Conservation (phyloP, 192 early-diverging fungal genomes). For the Entomortierella chlamydospora region DNA sequence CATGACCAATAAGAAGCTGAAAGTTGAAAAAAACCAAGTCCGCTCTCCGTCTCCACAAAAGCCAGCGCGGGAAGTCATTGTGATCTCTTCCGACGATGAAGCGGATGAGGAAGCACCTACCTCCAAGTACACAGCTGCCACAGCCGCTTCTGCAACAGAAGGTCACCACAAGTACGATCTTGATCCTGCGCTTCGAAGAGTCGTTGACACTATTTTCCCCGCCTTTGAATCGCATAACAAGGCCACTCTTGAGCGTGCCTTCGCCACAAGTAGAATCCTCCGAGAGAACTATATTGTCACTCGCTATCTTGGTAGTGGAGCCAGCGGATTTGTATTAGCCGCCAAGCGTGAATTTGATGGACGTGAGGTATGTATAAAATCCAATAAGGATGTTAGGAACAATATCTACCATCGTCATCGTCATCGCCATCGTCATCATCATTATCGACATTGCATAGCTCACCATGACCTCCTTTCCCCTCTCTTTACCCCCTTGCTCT, state of each 20-base stretch:
- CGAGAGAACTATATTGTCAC: slow-evolving; percentile 39
- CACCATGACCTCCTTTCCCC: neutral
- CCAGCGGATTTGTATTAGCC: slow-evolving; percentile 28
- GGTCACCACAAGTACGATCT: slow-evolving; percentile 22
- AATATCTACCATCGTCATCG: too few relatives aligned
- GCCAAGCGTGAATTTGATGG: slow-evolving; percentile 34
- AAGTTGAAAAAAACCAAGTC: neutral
- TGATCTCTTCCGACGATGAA: slow-evolving; percentile 34
- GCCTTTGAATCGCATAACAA: slow-evolving; percentile 25
- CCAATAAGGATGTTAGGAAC: too few relatives aligned
- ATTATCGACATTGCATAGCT: neutral
- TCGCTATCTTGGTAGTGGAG: slow-evolving; percentile 33
- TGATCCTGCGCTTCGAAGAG: slow-evolving; percentile 17
- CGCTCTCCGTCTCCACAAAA: neutral
- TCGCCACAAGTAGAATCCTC: slow-evolving; percentile 25
- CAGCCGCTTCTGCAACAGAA: neutral
- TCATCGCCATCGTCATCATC: too few relatives aligned
- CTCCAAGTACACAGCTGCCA: neutral
- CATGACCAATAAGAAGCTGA: neutral
- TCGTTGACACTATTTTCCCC: slow-evolving; percentile 33
- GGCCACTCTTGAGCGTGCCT: slow-evolving; percentile 31
- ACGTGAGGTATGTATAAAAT: slow-evolving; percentile 35
- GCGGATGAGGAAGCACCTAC: neutral
- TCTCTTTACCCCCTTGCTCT: neutral
- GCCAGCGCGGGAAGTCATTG: slow-evolving; percentile 22